Conservation (phyloP, 805 yeast species). For the Saturnispora gosingensis region DNA sequence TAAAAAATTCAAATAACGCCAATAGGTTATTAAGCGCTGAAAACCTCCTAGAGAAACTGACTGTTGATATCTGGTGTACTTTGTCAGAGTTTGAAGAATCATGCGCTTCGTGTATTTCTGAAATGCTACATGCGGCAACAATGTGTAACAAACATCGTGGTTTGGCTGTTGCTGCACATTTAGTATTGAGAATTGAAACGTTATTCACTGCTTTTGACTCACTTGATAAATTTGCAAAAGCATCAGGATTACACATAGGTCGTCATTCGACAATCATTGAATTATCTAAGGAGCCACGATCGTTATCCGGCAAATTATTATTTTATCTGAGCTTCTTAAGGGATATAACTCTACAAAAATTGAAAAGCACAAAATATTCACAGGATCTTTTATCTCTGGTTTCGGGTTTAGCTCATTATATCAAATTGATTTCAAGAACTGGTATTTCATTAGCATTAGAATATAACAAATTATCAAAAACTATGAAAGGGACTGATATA, state of each 20-base stretch:
- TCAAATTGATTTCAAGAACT: slow-evolving; percentile 73
- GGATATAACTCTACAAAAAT: slow-evolving; percentile 35
- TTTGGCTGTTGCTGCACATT: slow-evolving; percentile 55
- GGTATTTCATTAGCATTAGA: slow-evolving; percentile 74
- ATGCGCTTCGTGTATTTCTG: slow-evolving; percentile 81
- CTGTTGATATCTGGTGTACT: slow-evolving; percentile 71
- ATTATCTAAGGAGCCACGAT: slow-evolving; percentile 62
- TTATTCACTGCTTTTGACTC: slow-evolving; percentile 68
- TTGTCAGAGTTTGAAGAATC: slow-evolving; percentile 85
- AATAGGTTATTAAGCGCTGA: slow-evolving; percentile 49
- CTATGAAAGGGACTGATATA: slow-evolving; percentile 52
- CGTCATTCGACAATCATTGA: slow-evolving; percentile 1
- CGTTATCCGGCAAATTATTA: slow-evolving; percentile 82
- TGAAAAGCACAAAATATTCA: slow-evolving; percentile 35
- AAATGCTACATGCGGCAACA: slow-evolving; percentile 81
- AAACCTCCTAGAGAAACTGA: slow-evolving; percentile 47
- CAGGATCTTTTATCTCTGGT: slow-evolving; percentile 70
- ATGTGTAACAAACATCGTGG: slow-evolving; percentile 63
- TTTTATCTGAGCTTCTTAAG: slow-evolving; percentile 77
- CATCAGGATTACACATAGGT: slow-evolving; percentile 12
- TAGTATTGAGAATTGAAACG: slow-evolving; percentile 66
- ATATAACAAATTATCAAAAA: slow-evolving; percentile 46
- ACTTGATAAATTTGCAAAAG: slow-evolving; percentile 19
- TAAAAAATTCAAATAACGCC: slow-evolving; percentile 37
- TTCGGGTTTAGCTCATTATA: slow-evolving; percentile 86